Base-by-base conservation (phyloP, 1,139 yeast genomes). In the Arxiozyma heterogenica region DNA sequence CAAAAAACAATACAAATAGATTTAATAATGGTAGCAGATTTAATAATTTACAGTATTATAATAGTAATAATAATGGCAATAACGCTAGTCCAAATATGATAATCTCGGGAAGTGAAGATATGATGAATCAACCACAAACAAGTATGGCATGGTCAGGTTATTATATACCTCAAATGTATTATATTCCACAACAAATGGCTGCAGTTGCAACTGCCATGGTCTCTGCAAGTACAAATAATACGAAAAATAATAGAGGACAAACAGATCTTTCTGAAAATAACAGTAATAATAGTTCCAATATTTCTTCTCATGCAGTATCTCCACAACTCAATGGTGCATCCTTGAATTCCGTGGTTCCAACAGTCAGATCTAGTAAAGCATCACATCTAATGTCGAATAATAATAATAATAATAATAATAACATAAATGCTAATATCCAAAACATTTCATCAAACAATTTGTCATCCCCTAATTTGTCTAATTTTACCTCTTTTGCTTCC, bases 161-260 rank as follows among this genome's bases (percentile, higher is more conserved):
- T 49, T 61, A 61, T 54, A 55, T 56, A 12, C 58, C 60, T 25
- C 64, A 61, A 47, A 58, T 61, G 61, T 60, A 61, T 47, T 63
- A 62, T 47, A 57, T 61, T 51, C 60, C 64, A 17, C 61, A 59
- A 43, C 62, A 58, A 45, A 55, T 61, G 57, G 52, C 49, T 17
- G 39, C 42, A 12, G 49, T 51, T 21, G 48, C 51, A 12, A 50
- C 51, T 12, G 51, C 51, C 34, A 52, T 55, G 52, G 50, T 22
- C 25, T 47, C 47, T 22, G 57, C 30, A 15, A n/a, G 39, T 34
- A 12, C 39, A 34, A 34, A 15, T 34, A 34, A 12, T 12, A 34
- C 39, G 2, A 34, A 34, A 15, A 46, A 22, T 53, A 38, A 25
- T 44, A 20, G 41, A 20, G 18, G 25, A 22, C 30, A 41, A 7